Evolutionary conservation across 345 rosid genomes (phyloP), one percentile per base, ranked within the genome.

Genomic region (Euclidium syriacum): DNA sequence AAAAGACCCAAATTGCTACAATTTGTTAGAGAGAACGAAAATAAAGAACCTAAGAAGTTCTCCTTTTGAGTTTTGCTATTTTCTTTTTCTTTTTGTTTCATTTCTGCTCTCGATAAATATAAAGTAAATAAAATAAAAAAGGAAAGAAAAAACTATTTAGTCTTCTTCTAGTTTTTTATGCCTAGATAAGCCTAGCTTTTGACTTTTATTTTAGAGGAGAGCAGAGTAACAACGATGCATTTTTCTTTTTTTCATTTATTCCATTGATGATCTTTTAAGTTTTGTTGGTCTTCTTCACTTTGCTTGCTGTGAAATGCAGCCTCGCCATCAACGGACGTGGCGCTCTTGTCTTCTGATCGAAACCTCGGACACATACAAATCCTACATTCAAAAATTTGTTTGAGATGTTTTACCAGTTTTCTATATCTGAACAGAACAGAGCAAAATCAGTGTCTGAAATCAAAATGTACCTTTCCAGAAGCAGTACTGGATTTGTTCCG

Each of bases 321-420:
- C 98, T 82, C 44, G 81, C 83, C 52, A 64, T 71, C 20, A 92
- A 82, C 18, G 98, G 98, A 14, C 91, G 85, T 7, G 97, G 95
- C 50, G 97, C 95, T 70, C 95, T 68, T 46, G 79, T 60, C 70
- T 75, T 74, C 34, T 65, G 88, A 34, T 92, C 95, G 59, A 92
- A 92, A 10, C 95, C 97, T 56, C 97, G 79, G 44, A 92, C 95
- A 64, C 98, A 92, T 62, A 92, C 90, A 68, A 83, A 89, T 39
- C 96, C 95, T 91, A 81, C 77, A 67, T 18, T 25, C 20, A 29
- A 0, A 27, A 50, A 14, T 1, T n/a, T 59, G 20, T 40, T 15
- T n/a, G n/a, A 40, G 25, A 22, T 50, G 14, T 24, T 52, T n/a
- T 17, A 65, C 29, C 47, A 54, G 36, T 24, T 24, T n/a, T 65